Conservation (phyloP, 2,329 filamentous ascomycete species). For the Claviceps citrina region DNA sequence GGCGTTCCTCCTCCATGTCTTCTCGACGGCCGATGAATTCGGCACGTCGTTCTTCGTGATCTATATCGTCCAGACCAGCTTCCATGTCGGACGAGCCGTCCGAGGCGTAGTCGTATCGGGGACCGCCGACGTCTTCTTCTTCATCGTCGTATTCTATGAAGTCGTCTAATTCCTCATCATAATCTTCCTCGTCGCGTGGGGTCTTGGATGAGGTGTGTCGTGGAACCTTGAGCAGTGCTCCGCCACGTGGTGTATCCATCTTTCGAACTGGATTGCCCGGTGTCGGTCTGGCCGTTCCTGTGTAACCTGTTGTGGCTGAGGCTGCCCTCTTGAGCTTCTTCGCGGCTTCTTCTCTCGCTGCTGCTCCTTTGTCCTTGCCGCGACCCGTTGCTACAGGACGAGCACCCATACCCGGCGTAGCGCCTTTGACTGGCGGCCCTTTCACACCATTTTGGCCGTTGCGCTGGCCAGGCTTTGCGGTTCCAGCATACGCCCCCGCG, state of each 20-base stretch:
- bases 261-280: conserved; percentile 22
- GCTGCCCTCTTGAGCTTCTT: conserved; percentile 49
- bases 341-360: conserved; percentile 25
- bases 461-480: conserved; percentile 15
- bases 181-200: conserved; percentile 39
- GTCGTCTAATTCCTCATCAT: conserved; percentile 47
- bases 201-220: conserved; percentile 16
- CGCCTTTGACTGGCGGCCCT: conserved; percentile 3
- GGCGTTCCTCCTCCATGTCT: conserved; percentile 47
- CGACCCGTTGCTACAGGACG: conserved; percentile 2
- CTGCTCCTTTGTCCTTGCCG: conserved; percentile 8
- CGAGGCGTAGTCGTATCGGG: conserved; percentile 40
- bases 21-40: conserved; percentile 49
- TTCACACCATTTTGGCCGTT: conserved; percentile 11
- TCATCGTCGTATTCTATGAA: conserved; percentile 48
- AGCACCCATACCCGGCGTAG: conserved; percentile 2
- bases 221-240: conserved; percentile 24
- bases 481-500: conserved; percentile 16
- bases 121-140: conserved; percentile 27
- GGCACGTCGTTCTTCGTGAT: conserved; percentile 52
- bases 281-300: conserved; percentile 47
- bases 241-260: conserved; percentile 22
- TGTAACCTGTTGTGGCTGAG: conserved; percentile 47
- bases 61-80: conserved; percentile 57
- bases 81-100: conserved; percentile 66